Evolutionary conservation across 192 early-diverging fungal genomes (phyloP), one percentile per base, ranked within the genome.

Genomic region (Dimargaris xerosporica): DNA sequence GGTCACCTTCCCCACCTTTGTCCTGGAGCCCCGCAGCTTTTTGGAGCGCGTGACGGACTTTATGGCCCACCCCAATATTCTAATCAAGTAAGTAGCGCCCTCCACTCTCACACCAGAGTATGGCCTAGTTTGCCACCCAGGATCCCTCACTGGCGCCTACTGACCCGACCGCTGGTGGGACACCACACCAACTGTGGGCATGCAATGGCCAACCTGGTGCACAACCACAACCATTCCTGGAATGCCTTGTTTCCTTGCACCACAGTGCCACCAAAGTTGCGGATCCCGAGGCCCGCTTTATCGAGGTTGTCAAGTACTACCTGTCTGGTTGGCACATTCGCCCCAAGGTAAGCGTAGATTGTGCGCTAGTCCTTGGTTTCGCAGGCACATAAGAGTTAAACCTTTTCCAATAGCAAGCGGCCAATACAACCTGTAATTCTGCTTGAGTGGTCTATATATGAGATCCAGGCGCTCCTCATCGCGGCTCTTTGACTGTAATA

Each of bases 1-100:
- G 59, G 85, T 98, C 48, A 90, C 93, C n/a, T 82, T 98, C 19
- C 94, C 93, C 13, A 92, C 91, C 6, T 98, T 98, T 78, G 84
- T 98, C 5, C 78, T 98, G 25, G 95, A 98, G 64, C 89, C 93
- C 1, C 73, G 93, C 25, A 90, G 88, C 71, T 92, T 95, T 78
- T 81, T 91, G 29, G 95, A 98, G 69, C 83, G 91, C 25, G 88
- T 98, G 29, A 92, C 92, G 9, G 92, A 98, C 76, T 98, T 98
- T 77, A 91, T 96, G 84, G 82, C 84, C 41, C 90, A 94, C 62
- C 88, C 89, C 10, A 87, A 94, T 44, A 69, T 90, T 62, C 69
- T 93, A 26, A 72, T 88, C 66, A 71, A 75, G 89, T 88, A 83
- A 72, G 73, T 64, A 26, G 15, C 25, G 25, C 11, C 28, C 7